phyloP scores from a whole-genome alignment of 805 yeast genomes.

The Starmerella etchellsii region DNA sequence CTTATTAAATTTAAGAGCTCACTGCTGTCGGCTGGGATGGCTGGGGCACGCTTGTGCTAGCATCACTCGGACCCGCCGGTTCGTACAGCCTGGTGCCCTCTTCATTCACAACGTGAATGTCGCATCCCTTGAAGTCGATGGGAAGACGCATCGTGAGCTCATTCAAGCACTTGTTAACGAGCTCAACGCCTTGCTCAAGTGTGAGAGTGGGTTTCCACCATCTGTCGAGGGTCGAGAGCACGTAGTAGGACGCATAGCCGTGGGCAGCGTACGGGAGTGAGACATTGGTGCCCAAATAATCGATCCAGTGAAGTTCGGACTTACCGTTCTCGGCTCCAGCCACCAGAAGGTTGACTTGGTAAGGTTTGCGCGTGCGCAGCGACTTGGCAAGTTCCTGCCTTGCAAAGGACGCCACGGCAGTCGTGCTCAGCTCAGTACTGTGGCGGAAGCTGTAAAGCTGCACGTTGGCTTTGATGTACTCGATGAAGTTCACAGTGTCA shows the following conservation, averaged over 20 bases:
- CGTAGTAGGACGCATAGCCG: constrained; percentile 95
- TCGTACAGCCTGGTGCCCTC: constrained; percentile 35
- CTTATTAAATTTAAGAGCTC: neutral
- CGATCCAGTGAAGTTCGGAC: constrained; percentile 77
- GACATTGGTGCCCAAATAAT: constrained; percentile 83
- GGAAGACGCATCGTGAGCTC: constrained; percentile 83
- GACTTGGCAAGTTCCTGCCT: constrained; percentile 81
- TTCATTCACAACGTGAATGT: constrained; percentile 52
- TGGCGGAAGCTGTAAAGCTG: constrained; percentile 81
- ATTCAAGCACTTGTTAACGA: constrained; percentile 57
- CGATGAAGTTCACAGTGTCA: constrained; percentile 91
- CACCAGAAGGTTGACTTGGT: constrained; percentile 79
- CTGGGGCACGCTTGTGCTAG: neutral
- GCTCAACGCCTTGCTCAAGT: constrained; percentile 61
- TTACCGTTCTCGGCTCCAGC: constrained; percentile 64
- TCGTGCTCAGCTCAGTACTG: constrained; percentile 65
- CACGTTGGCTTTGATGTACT: constrained; percentile 82
- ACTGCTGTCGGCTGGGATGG: neutral
- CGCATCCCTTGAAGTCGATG: constrained; percentile 82
- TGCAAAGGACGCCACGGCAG: constrained; percentile 76
- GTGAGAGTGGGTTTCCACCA: constrained; percentile 72
- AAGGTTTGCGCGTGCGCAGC: constrained; percentile 87
- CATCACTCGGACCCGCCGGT: neutral
- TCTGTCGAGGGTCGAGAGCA: constrained; percentile 78
- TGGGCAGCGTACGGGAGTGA: constrained; percentile 94